A percentile compares a stretch with the other conserved stretches of the same genome.
Conservation (phyloP, 495 filamentous ascomycete species). For the Podospora anserina region DNA sequence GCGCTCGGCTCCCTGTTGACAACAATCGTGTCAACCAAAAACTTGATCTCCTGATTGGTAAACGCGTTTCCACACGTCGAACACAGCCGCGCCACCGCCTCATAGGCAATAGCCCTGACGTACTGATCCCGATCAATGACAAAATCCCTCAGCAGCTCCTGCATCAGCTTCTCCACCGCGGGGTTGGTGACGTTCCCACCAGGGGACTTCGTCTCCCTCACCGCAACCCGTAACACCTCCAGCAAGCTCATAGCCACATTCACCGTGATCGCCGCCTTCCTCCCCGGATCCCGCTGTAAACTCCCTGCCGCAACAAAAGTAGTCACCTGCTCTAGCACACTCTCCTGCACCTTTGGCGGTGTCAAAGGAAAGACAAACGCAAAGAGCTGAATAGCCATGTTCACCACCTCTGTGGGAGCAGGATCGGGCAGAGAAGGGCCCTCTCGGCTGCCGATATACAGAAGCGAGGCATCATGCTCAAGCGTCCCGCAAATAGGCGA, state of each 20-base stretch:
- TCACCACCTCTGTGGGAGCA: conserved; percentile 87
- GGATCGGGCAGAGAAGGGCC: conserved; percentile 63
- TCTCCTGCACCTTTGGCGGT: conserved; percentile 87
- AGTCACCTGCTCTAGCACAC: conserved; percentile 86
- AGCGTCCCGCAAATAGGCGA: conserved; percentile 78
- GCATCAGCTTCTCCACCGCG: conserved; percentile 81
- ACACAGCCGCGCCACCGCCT: conserved; percentile 86
- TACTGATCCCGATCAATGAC: conserved; percentile 79
- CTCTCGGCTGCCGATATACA: conserved; percentile 61
- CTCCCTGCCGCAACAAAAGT: conserved; percentile 75
- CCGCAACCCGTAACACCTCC: conserved; percentile 75
- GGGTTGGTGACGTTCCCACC: conserved; percentile 69
- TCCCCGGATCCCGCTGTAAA: conserved; percentile 80
- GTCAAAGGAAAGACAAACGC: conserved; percentile 86
- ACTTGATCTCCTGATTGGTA: conserved; percentile 84
- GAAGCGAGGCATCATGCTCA: conserved; percentile 83
- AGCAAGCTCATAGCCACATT: conserved; percentile 84
- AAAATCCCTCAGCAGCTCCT: conserved; percentile 77
- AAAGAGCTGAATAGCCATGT: conserved; percentile 88
- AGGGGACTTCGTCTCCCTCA: conserved; percentile 69
- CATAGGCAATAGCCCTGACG: conserved; percentile 78
- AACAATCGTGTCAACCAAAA: conserved; percentile 90
- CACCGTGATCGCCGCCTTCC: conserved; percentile 84
- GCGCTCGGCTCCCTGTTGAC: conserved; percentile 88
- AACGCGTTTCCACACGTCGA: conserved; percentile 83